Base-by-base conservation (phyloP, 2,329 filamentous ascomycete genomes). In the Aspergillus alliaceus region DNA sequence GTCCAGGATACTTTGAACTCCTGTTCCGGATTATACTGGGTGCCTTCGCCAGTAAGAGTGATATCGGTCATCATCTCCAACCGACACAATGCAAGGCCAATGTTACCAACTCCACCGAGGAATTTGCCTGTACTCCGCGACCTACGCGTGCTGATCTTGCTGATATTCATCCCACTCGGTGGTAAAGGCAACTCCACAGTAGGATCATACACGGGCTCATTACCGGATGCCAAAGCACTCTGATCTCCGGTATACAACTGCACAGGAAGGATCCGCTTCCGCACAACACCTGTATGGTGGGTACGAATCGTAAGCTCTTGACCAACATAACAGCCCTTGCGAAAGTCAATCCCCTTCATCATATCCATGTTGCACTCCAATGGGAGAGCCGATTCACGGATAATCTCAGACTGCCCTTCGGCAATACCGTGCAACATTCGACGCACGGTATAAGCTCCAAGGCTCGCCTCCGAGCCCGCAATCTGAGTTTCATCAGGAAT, bases 221-320 rank as follows among this genome's bases (percentile, higher is more conserved):
- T 87, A 47, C 76, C 73, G 32, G 88, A 74, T 6, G 62, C 27
- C 11, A 80, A 69, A 20, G 72, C 66, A 3, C 69, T 67, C 25
- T 76, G 73, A 34, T 77, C 76, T 6, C 72, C 72, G 6, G 77
- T 78, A 72, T 93, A 95, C 15, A 97, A 69, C 62, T 89, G 77
- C 32, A 93, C 87, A 0, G 95, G 95, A 52, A 99, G 74, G 50
- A 98, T 86, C 50, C 95, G 84, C 81, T 97, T 96, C 59, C 95
- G 84, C 39, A 99, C 91, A 15, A 99, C 91, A 22, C 95, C 95
- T 12, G 90, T 93, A 75, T 99, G 95, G 72, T 93, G 89, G 1
- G 95, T 99, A 40, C 95, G 88, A 63, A 98, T 96, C 1, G 95
- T 98, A 62, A 99, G 83, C 75, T 99, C 95, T 76, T 99, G 95